phyloP scores from a whole-genome alignment of 1,284 basidiomycete genomes.

The Boletellus sp. region DNA sequence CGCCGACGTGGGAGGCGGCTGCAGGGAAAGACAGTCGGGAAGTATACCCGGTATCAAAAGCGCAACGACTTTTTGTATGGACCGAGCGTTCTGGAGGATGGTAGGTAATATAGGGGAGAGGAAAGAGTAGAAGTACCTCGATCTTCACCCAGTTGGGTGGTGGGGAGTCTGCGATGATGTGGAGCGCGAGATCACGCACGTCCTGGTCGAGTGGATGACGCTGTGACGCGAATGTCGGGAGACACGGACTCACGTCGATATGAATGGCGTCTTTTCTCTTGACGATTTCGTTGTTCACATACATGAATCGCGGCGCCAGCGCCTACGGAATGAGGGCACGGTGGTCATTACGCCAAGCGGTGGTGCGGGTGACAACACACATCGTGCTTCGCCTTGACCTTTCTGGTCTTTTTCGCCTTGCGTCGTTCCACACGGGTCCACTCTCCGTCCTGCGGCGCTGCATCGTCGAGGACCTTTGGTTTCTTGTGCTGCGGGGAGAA shows the following conservation, averaged over 20 bases:
- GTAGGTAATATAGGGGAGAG: background rate
- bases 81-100: slow-evolving; percentile 56
- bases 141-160: slow-evolving; percentile 81
- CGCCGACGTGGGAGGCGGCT: slow-evolving; percentile 58
- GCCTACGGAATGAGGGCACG: slow-evolving; percentile 37
- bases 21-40: slow-evolving; percentile 63
- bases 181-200: slow-evolving; percentile 78
- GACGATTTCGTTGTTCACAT: slow-evolving; percentile 68
- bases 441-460: slow-evolving; percentile 30
- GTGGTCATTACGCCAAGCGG: background rate
- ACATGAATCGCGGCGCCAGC: slow-evolving; percentile 74
- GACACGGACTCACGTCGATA: slow-evolving; percentile 56
- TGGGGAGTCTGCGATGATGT: slow-evolving; percentile 77
- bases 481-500: slow-evolving; percentile 33
- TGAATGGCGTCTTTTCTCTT: slow-evolving; percentile 69
- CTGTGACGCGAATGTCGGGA: background rate
- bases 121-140: slow-evolving; percentile 50
- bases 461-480: slow-evolving; percentile 26
- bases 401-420: slow-evolving; percentile 70
- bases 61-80: slow-evolving; percentile 73
- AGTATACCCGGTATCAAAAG: slow-evolving; percentile 82
- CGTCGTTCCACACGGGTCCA: slow-evolving; percentile 78
- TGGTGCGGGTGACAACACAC: slow-evolving; percentile 39
- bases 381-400: slow-evolving; percentile 51
- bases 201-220: slow-evolving; percentile 49